Evolutionary conservation across 208 protist species (phyloP), one percentile per base, ranked within the genome.

Genomic region (Leishmania braziliensis): DNA sequence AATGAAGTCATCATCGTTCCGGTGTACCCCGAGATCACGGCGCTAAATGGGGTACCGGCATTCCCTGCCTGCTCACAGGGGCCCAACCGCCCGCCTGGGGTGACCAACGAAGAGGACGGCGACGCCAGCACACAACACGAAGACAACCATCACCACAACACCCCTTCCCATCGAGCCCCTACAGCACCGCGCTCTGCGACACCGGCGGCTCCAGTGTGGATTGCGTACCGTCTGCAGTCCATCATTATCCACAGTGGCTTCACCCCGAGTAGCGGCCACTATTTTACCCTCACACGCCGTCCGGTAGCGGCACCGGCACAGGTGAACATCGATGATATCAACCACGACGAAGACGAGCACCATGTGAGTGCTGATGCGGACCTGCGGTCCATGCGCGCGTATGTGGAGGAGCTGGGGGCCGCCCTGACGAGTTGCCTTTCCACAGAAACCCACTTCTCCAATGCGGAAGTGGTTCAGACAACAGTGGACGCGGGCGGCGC

Each of bases 221-320:
- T 93, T n/a, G 81, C 77, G 6, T 96, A 93, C 63, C 81, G 85
- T 26, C 88, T 96, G 26, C 80, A 74, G 46, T 83, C 84, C 1
- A 86, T 96, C 29, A 81, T 96, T 46, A 77, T 96, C 18, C 92
- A 96, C 84, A 96, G 89, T 79, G 92, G 92, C 43, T 68, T 80
- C n/a, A 91, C 86, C 18, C 89, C 88, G 14, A 84, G 77, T 68
- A 92, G 87, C 68, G 92, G 92, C 20, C 90, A 94, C 68, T 96
- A 96, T 80, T 96, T 91, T 70, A 87, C 84, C 10, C 36, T 96
- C 23, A 65, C 50, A 10, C 54, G 80, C 43, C 9, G 51, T 46
- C 29, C 3, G 10, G 39, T 43, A 73, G 73, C 33, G 50, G 51
- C 62, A 16, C 10, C 48, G 46, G 56, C 51, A 33, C 16, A 20